A percentile compares a stretch with the other conserved stretches of the same genome.
These are phyloP conservation scores for Fusarium protoensiforme DNA, from an alignment of 2,329 filamentous ascomycete species.

Conservation along the genomic window DNA sequence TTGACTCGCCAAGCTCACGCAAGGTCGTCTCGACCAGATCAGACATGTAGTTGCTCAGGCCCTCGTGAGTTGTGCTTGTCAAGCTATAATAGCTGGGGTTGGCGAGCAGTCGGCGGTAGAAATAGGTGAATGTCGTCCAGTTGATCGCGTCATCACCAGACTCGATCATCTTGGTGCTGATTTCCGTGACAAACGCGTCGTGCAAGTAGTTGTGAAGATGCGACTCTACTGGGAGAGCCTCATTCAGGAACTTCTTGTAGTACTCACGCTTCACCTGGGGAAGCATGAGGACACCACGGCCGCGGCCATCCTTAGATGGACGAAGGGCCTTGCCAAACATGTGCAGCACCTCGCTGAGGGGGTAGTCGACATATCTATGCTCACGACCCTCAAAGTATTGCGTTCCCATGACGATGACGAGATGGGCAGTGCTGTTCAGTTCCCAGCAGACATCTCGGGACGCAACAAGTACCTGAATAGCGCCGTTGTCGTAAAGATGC, in stretches of 20 bases:
- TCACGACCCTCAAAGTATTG: slow-evolving; percentile 97
- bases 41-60: slow-evolving; percentile 92
- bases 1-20: slow-evolving; percentile 89
- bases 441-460: slow-evolving; percentile 96
- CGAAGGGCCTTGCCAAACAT: slow-evolving; percentile 97
- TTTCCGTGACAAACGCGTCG: slow-evolving; percentile 96
- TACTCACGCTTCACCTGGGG: slow-evolving; percentile 95
- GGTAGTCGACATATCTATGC: slow-evolving; percentile 97
- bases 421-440: slow-evolving; percentile 84
- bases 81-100: slow-evolving; percentile 98
- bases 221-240: slow-evolving; percentile 94
- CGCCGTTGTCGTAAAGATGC: slow-evolving; percentile 88
- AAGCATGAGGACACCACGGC: slow-evolving; percentile 95
- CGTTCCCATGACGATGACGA: slow-evolving; percentile 97
- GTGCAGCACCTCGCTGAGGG: slow-evolving; percentile 91
- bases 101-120: slow-evolving; percentile 92
- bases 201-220: slow-evolving; percentile 92
- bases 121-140: slow-evolving; percentile 98
- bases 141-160: slow-evolving; percentile 97
- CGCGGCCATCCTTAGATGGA: slow-evolving; percentile 80
- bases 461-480: slow-evolving; percentile 83
- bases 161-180: slow-evolving; percentile 94
- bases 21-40: slow-evolving; percentile 94
- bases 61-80: slow-evolving; percentile 88
- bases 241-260: slow-evolving; percentile 98